Base-by-base conservation (phyloP, 331 rosid genomes). In the Acacia pycnantha region DNA sequence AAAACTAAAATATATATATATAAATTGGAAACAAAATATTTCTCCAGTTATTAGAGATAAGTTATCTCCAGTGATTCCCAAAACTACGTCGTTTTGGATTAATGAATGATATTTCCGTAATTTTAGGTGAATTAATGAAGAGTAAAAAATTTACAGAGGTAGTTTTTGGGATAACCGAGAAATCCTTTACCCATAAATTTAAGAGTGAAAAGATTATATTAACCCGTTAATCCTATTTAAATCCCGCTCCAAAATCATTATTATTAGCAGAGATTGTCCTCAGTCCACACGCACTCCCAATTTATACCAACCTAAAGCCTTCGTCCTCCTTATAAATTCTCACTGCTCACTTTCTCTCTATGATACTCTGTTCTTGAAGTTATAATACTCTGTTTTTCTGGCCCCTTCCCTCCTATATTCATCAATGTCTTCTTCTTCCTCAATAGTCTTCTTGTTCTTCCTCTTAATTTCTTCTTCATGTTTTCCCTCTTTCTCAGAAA, bases 381-480 rank as follows among this genome's bases (percentile, higher is more conserved):
- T 5, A 79, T 59, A 11, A 29, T 37, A 37, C 84, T 81, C 84
- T 72, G 80, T 76, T 78, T 69, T 69, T n/a, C 48, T 66, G 18
- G 18, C 29, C 21, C 31, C 74, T 69, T 50, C 31, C 7, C 12
- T 26, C 4, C 31, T 54, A 8, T 73, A 8, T 33, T 5, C 27
- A 53, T 27, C 37, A 22, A 89, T 94, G 95, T 59, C 88, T 58
- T 79, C 92, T 26, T 53, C 65, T 1, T 56, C 64, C 24, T 76
- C 84, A 73, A 79, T 81, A 11, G 2, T 88, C 13, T 80, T 87
- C 77, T 53, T 78, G n/a, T 47, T 87, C 86, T 12, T 74, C 0
- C 90, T 92, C 85, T 89, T 76, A 75, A 65, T 83, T n/a, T 67
- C 86, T 3, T 76, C 43, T 40, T 72, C 86, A 74, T 50, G 87